phyloP scores from a whole-genome alignment of 2,329 filamentous ascomycete species.

The Botrytis byssoidea region DNA sequence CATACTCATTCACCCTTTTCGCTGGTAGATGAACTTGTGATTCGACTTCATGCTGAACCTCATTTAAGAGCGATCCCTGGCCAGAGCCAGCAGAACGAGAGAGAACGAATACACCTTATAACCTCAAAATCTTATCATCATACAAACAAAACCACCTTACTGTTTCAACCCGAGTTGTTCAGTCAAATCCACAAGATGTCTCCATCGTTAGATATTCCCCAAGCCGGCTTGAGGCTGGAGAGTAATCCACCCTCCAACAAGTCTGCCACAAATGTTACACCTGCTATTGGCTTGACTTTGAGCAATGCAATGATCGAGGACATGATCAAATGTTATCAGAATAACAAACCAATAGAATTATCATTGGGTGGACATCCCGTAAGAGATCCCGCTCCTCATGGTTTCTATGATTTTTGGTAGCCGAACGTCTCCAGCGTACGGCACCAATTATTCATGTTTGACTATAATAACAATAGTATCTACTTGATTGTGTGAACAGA shows the following conservation, averaged over 20 bases:
- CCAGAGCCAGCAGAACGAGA: slow-evolving; percentile 14
- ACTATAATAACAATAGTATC: slow-evolving; percentile 9
- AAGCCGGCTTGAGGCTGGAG: slow-evolving; percentile 18
- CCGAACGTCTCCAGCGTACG: not conserved
- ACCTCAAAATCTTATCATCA: not conserved
- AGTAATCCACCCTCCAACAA: slow-evolving; percentile 17
- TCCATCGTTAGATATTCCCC: slow-evolving; percentile 20
- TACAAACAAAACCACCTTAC: not conserved
- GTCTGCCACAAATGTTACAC: slow-evolving; percentile 1
- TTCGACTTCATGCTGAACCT: slow-evolving; percentile 22
- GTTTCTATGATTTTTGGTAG: slow-evolving; percentile 18
- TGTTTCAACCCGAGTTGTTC: not conserved
- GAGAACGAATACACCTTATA: not conserved
- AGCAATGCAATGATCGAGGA: slow-evolving; percentile 58
- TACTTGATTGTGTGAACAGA: slow-evolving; percentile 22
- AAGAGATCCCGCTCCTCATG: slow-evolving; percentile 42
- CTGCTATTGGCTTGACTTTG: slow-evolving; percentile 52
- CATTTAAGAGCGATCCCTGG: slow-evolving; percentile 13
- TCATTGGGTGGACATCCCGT: slow-evolving; percentile 59
- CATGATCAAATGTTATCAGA: slow-evolving; percentile 59
- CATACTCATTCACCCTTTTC: slow-evolving; percentile 10
- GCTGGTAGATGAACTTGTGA: slow-evolving; percentile 9
- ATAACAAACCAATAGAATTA: slow-evolving; percentile 56
- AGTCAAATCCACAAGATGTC: slow-evolving; percentile 6
- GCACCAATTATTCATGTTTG: not conserved